phyloP scores from a whole-genome alignment of 2,329 filamentous ascomycete genomes.

The Arthrobotrys entomopaga region DNA sequence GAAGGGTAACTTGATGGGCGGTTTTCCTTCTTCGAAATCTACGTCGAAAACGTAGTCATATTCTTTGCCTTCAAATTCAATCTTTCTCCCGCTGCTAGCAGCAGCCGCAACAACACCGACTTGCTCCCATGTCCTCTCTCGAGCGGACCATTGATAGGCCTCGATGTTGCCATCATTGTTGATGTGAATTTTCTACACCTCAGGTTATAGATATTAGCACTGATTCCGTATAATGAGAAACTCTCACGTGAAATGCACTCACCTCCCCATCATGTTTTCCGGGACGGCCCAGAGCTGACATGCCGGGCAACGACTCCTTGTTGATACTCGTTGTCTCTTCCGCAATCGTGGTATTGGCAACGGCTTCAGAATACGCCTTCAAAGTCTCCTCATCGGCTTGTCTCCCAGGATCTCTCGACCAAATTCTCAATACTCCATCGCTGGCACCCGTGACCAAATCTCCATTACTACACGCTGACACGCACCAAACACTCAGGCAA shows the following conservation, averaged over 20 bases:
- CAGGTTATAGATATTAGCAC: slow-evolving; percentile 12
- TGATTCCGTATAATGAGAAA: neutral
- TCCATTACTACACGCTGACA: slow-evolving; percentile 86
- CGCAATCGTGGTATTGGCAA: slow-evolving; percentile 85
- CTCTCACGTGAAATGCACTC: slow-evolving; percentile 67
- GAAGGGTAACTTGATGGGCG: slow-evolving; percentile 90
- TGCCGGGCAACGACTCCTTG: slow-evolving; percentile 88
- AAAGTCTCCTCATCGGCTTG: slow-evolving; percentile 75
- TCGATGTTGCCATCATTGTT: slow-evolving; percentile 58
- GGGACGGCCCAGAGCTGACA: slow-evolving; percentile 83
- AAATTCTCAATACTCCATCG: slow-evolving; percentile 84
- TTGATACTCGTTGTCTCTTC: slow-evolving; percentile 78
- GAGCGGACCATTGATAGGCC: slow-evolving; percentile 58
- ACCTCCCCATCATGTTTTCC: slow-evolving; percentile 98
- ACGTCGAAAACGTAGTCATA: slow-evolving; percentile 98
- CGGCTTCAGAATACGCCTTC: slow-evolving; percentile 78
- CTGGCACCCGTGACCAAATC: slow-evolving; percentile 95
- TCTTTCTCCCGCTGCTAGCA: slow-evolving; percentile 81
- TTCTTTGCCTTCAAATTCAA: slow-evolving; percentile 82
- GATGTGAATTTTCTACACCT: slow-evolving; percentile 74
- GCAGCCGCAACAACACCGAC: slow-evolving; percentile 95
- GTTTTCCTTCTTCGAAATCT: slow-evolving; percentile 93
- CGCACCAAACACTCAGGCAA: slow-evolving; percentile 93
- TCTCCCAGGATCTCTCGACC: slow-evolving; percentile 77
- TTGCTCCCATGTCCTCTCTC: slow-evolving; percentile 72